These are phyloP conservation scores for Ophiostoma ips DNA, from an alignment of 2,329 filamentous ascomycete genomes.

Conservation along the genomic window DNA sequence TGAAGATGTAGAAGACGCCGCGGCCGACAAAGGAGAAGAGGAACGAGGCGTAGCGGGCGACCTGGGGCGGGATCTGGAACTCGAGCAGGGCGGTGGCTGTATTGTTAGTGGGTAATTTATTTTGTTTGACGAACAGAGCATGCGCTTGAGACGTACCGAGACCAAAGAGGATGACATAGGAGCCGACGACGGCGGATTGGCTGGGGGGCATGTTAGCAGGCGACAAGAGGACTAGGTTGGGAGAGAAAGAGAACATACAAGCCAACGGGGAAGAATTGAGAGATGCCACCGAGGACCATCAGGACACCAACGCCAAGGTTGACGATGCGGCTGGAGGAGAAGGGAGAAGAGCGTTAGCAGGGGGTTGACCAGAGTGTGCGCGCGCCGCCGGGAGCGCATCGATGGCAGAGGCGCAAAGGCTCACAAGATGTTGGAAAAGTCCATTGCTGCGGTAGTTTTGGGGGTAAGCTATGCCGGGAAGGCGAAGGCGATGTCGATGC, in stretches of 20 bases:
- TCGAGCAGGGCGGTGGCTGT: conserved; percentile 62
- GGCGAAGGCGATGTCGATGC: neutral
- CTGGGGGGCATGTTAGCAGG: conserved; percentile 25
- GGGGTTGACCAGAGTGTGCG: too few species aligned
- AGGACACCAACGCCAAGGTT: conserved; percentile 80
- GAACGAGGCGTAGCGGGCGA: conserved; percentile 90
- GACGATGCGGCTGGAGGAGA: conserved; percentile 61
- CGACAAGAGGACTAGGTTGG: neutral
- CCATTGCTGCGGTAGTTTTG: conserved; percentile 21
- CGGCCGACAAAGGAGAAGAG: conserved; percentile 95
- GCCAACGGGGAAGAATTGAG: conserved; percentile 48
- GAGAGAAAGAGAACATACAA: conserved; percentile 37
- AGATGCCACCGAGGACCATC: conserved; percentile 74
- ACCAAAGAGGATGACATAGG: conserved; percentile 86
- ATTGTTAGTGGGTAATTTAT: too few species aligned
- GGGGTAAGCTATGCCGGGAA: neutral
- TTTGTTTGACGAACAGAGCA: neutral
- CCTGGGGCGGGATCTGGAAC: conserved; percentile 87
- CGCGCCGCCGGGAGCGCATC: too few species aligned
- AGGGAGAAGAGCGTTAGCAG: neutral
- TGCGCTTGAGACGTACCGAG: conserved; percentile 41
- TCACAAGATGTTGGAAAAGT: conserved; percentile 86
- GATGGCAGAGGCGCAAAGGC: conserved; percentile 23
- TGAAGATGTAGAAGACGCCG: conserved; percentile 93
- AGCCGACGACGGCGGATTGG: conserved; percentile 61